Conservation (phyloP, 2,329 filamentous ascomycete genomes). For the Hymenoscyphus albidus region DNA sequence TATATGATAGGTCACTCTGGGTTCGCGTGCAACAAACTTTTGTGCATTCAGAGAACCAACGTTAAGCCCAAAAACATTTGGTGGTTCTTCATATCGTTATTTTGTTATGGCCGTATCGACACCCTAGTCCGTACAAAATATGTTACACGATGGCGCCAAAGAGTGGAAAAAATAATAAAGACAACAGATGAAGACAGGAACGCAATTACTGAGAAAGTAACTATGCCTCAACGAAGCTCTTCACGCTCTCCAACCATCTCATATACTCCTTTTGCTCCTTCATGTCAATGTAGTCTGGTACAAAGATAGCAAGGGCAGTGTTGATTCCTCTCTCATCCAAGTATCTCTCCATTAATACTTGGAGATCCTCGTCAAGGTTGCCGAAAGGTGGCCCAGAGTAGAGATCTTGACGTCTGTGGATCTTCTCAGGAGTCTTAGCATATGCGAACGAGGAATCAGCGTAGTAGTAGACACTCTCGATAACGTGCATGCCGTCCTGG, state of each 20-base stretch:
- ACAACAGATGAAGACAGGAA: conserved; percentile 26
- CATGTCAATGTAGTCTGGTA: conserved; percentile 92
- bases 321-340: conserved; percentile 93
- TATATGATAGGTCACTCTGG: background rate
- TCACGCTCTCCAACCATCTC: conserved; percentile 82
- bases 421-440: conserved; percentile 68
- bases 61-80: background rate
- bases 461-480: conserved; percentile 91
- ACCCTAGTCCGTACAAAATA: conserved; percentile 15
- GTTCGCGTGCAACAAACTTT: background rate
- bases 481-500: conserved; percentile 78
- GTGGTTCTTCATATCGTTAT: conserved; percentile 7
- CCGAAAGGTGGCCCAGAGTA: conserved; percentile 92
- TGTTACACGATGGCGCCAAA: conserved; percentile 19
- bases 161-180: conserved; percentile 30
- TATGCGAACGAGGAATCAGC: conserved; percentile 72
- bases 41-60: background rate
- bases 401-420: conserved; percentile 70
- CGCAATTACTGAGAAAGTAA: conserved; percentile 9
- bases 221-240: conserved; percentile 75
- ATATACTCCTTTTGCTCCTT: conserved; percentile 99
- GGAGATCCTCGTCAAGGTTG: conserved; percentile 93
- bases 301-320: conserved; percentile 79
- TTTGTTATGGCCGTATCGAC: conserved; percentile 1
- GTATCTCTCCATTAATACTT: conserved; percentile 87